Conservation (phyloP, 208 protist genomes). For the Acanthamoeba divionensis region DNA sequence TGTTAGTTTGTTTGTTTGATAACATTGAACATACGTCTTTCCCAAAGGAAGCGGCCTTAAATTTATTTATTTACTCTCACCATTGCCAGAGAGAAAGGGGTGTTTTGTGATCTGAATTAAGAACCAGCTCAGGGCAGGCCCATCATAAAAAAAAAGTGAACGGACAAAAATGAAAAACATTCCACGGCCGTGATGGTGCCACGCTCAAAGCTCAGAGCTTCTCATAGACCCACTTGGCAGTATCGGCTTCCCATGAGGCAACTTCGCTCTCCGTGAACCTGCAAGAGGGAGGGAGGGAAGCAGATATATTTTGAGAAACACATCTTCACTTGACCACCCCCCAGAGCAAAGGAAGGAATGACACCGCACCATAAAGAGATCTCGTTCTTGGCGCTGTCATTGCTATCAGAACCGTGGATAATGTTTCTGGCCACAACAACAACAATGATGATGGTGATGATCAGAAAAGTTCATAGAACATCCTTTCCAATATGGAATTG, state of each 20-base stretch:
- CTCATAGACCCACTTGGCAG: conserved; percentile 51
- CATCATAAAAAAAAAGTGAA: neutral
- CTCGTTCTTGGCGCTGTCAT: conserved; percentile 91
- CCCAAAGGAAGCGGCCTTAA: too few species aligned
- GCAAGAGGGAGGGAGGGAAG: neutral
- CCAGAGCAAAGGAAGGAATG: neutral
- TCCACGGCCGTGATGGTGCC: too few species aligned
- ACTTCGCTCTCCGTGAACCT: conserved; percentile 40
- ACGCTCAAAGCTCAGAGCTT: conserved; percentile 34
- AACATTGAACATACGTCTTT: too few species aligned
- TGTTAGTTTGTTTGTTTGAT: too few species aligned
- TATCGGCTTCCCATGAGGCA: conserved; percentile 19
- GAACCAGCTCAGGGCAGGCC: neutral
- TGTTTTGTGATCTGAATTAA: too few species aligned
- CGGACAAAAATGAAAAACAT: neutral
- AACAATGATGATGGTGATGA: neutral
- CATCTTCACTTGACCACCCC: too few species aligned
- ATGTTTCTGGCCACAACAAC: conserved; percentile 84
- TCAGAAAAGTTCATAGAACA: neutral
- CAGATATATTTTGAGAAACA: too few species aligned
- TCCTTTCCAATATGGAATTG: neutral
- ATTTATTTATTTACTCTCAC: too few species aligned
- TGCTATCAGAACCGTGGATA: conserved; percentile 93
- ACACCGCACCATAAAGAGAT: conserved; percentile 94
- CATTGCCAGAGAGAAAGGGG: too few species aligned